A percentile compares a stretch with the other conserved stretches of the same genome.
Conservation (phyloP, 1,284 basidiomycete species). For the Pseudozyma sp. region DNA sequence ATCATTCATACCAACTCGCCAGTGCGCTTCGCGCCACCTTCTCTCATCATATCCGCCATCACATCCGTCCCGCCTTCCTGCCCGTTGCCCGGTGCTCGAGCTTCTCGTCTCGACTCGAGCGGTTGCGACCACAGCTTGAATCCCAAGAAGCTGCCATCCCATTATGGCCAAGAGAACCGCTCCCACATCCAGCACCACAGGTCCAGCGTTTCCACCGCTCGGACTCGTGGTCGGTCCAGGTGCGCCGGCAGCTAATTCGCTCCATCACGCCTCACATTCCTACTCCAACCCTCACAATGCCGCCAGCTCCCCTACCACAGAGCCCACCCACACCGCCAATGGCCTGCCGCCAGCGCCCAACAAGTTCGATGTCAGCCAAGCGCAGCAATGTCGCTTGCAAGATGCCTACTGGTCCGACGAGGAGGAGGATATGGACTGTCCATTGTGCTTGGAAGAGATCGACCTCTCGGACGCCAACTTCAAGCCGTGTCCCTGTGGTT, state of each 20-base stretch:
- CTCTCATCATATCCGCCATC: conserved; percentile 25
- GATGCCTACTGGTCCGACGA: conserved; percentile 99
- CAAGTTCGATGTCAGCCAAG: conserved; percentile 61
- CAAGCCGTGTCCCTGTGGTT: conserved; percentile 98
- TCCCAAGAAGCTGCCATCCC: not conserved
- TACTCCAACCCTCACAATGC: conserved; percentile 25
- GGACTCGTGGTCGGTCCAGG: conserved; percentile 54
- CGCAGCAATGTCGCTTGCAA: conserved; percentile 77
- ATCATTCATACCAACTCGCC: not conserved
- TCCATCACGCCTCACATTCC: conserved; percentile 30
- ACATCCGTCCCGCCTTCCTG: conserved; percentile 1
- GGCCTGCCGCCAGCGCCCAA: conserved; percentile 60
- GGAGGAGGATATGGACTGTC: conserved; percentile 98
- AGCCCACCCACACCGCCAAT: conserved; percentile 22
- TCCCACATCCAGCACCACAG: conserved; percentile 39
- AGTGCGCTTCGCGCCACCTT: conserved; percentile 20
- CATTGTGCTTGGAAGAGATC: conserved; percentile 98
- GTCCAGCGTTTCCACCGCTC: conserved; percentile 54
- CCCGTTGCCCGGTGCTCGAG: conserved; percentile 34
- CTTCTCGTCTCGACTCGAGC: conserved; percentile 25
- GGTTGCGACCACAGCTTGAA: conserved; percentile 13
- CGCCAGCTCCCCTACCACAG: conserved; percentile 23
- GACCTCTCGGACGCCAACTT: conserved; percentile 99
- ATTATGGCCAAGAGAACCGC: conserved; percentile 51
- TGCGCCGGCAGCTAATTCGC: conserved; percentile 31